Base-by-base conservation (phyloP, 2,329 filamentous ascomycete species). In the Colletotrichum agaves region DNA sequence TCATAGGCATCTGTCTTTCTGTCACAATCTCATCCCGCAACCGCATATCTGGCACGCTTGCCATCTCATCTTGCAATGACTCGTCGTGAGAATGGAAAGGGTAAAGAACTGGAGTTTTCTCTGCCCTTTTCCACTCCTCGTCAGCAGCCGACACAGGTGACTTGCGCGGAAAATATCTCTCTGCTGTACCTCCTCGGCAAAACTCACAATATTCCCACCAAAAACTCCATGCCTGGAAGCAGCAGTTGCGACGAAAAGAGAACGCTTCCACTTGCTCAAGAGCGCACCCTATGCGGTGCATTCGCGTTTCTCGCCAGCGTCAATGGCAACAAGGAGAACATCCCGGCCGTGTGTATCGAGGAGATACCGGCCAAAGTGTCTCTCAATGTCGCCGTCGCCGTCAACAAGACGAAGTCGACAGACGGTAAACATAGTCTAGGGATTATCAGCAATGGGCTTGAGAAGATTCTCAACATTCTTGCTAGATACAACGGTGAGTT, bases 281-380 rank as follows among this genome's bases (percentile, higher is more conserved):
- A 63, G 19, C 17, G 19, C 5, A n/a, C 6, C 12, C n/a, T 63
- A 5, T 55, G 47, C 19, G 27, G 41, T 8, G 31, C 52, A 8
- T 44, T 58, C 7, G 61, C 52, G 2, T 63, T 63, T 15, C 21
- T 63, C 8, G 37, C 60, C 39, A 44, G 60, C 23, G 17, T 39
- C n/a, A n/a, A 41, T 3, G 47, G 47, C 50, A n/a, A 63, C 8
- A 11, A 17, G 31, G 44, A 46, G 17, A 49, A 31, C 6, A 39
- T 63, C n/a, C 37, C 50, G 17, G 60, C 60, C 3, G 50, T 55
- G 2, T 49, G 60, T 43, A 13, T 63, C 3, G 60, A 63, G 39
- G 49, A 63, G 27, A 10, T 10, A 21, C 50, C 50, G 5, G n/a
- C 12, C 4, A n/a, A 11, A 7, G 3, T 11, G n/a, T 19, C 39